phyloP scores from a whole-genome alignment of 2,329 filamentous ascomycete genomes.

The Exophiala sp. region DNA sequence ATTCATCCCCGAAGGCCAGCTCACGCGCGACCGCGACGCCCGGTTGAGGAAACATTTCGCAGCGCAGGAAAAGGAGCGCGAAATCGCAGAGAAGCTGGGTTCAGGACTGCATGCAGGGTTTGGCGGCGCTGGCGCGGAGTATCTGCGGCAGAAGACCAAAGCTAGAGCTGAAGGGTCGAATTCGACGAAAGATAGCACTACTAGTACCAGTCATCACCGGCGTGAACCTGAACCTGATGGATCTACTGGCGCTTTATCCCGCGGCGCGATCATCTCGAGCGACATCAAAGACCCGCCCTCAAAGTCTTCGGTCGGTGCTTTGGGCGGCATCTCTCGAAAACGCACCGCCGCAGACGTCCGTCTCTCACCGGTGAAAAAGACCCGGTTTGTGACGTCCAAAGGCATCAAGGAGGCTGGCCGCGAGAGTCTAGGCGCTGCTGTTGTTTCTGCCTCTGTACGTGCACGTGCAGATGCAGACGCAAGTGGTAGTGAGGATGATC shows the following conservation, averaged over 20 bases:
- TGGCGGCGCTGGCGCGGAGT: constrained; percentile 40
- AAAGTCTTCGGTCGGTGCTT: no score
- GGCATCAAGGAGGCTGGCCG: constrained; percentile 71
- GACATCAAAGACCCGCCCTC: background rate
- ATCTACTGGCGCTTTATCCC: no score
- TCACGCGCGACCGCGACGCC: constrained; percentile 40
- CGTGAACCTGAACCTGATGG: no score
- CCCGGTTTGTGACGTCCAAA: constrained; percentile 70
- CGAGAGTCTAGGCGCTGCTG: constrained; percentile 57
- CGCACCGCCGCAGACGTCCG: constrained; percentile 38
- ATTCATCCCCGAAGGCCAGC: constrained; percentile 36
- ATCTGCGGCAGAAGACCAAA: constrained; percentile 35
- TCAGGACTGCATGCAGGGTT: constrained; percentile 23
- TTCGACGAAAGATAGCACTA: no score
- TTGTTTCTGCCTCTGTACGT: constrained; percentile 6
- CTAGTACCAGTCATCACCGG: no score
- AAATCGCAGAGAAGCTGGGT: constrained; percentile 41
- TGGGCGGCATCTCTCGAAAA: constrained; percentile 19
- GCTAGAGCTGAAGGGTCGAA: background rate
- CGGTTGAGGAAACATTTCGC: constrained; percentile 40
- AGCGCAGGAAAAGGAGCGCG: constrained; percentile 41
- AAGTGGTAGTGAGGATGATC: constrained; percentile 47
- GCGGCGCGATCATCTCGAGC: background rate
- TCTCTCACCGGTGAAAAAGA: constrained; percentile 43
- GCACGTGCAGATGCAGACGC: constrained; percentile 33